Percentiles rank a stretch among this genome's conserved stretches.
These are phyloP conservation scores for Fusarium sp. DNA, from an alignment of 2,329 filamentous ascomycete genomes.

Conservation along the genomic window DNA sequence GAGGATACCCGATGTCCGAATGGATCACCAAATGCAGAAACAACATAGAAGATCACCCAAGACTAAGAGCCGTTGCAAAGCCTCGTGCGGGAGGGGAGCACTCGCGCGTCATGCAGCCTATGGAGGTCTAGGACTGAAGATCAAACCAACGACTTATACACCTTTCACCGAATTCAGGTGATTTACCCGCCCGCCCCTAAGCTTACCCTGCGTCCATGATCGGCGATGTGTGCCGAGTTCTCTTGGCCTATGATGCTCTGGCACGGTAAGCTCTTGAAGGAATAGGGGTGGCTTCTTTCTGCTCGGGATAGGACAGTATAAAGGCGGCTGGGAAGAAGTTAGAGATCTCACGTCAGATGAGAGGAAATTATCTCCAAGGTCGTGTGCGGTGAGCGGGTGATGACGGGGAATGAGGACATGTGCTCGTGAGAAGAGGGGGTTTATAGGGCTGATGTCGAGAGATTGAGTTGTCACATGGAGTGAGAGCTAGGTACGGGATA, in stretches of 20 bases:
- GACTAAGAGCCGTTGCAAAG: not conserved
- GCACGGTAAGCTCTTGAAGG: constrained; percentile 7
- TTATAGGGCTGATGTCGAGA: constrained; percentile 30
- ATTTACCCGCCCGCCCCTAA: not conserved
- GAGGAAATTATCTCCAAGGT: constrained; percentile 3
- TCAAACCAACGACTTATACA: constrained; percentile 24
- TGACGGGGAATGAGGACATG: constrained; percentile 17
- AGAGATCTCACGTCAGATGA: constrained; percentile 44
- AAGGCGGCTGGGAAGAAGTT: constrained; percentile 21
- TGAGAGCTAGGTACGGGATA: constrained; percentile 5
- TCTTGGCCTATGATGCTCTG: constrained; percentile 18
- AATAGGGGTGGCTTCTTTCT: not conserved
- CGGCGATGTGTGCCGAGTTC: constrained; percentile 23
- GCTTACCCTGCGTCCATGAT: constrained; percentile 15
- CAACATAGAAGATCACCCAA: not conserved
- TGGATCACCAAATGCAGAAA: constrained; percentile 7
- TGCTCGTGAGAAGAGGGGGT: not conserved
- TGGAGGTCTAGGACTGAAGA: constrained; percentile 14
- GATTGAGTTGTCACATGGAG: constrained; percentile 2
- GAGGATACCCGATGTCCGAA: not conserved
- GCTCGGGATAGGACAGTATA: not conserved
- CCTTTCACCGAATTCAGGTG: constrained; percentile 7
- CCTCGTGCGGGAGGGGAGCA: not conserved
- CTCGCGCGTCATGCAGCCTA: constrained; percentile 21
- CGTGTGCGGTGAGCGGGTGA: constrained; percentile 29